These are phyloP conservation scores for Lactarius quietus DNA, from an alignment of 768 basidiomycete genomes.

Conservation along the genomic window DNA sequence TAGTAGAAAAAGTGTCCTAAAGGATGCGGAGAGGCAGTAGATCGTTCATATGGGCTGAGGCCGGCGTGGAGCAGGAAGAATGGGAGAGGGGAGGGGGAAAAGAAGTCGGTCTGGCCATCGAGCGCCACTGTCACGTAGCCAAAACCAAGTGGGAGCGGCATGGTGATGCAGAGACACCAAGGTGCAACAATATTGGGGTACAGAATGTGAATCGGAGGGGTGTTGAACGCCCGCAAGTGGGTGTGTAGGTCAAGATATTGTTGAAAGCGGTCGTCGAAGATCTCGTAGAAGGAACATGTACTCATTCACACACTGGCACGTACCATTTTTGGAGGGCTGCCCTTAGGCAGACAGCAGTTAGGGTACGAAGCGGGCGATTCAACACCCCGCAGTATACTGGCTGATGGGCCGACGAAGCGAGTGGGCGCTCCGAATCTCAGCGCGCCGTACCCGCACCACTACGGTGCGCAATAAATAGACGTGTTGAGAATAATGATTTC, in stretches of 20 bases:
- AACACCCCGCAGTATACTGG: background rate
- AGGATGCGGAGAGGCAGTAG: background rate
- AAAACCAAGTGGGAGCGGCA: background rate
- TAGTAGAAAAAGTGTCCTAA: background rate
- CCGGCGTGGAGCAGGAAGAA: background rate
- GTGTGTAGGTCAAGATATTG: background rate
- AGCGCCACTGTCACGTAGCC: background rate
- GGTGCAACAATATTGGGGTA: background rate
- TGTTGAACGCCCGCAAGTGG: background rate
- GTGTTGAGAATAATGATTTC: background rate
- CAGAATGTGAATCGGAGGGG: constrained; percentile 5
- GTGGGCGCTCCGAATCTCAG: constrained; percentile 8
- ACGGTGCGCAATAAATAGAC: background rate
- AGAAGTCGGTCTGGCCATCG: background rate
- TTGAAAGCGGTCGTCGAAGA: background rate
- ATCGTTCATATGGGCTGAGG: background rate
- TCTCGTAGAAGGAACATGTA: background rate
- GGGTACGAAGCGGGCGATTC: background rate
- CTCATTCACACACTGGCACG: background rate
- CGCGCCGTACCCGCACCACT: constrained; percentile 15
- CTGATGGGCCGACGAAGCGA: background rate
- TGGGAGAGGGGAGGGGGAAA: background rate
- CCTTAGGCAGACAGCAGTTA: background rate
- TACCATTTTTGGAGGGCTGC: background rate
- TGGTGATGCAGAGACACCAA: constrained; percentile 1